Evolutionary conservation across 2,329 filamentous ascomycete genomes (phyloP).

Genomic region (Nakataea oryzae): DNA sequence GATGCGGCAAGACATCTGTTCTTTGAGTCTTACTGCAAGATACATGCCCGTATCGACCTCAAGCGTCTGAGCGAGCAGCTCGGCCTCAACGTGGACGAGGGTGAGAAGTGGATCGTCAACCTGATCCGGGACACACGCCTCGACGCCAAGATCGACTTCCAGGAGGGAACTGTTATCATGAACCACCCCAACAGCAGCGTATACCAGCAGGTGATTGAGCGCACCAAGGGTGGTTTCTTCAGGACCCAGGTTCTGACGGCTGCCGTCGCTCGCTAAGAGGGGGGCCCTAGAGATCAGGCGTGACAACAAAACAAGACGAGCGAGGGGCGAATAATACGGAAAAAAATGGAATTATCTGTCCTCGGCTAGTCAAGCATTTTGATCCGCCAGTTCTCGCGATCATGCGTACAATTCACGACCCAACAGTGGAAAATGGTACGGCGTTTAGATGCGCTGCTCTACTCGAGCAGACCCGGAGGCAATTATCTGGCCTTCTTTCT

Average conservation of each 20-base stretch:
- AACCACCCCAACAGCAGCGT: slow-evolving; percentile 98
- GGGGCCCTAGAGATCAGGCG: neutral
- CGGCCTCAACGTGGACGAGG: slow-evolving; percentile 84
- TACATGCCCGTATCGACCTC: slow-evolving; percentile 96
- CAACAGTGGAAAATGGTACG: neutral
- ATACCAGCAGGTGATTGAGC: slow-evolving; percentile 98
- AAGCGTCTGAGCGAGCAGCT: slow-evolving; percentile 89
- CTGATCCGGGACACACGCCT: slow-evolving; percentile 94
- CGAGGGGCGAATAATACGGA: neutral
- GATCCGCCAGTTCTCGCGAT: neutral
- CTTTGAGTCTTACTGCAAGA: slow-evolving; percentile 99
- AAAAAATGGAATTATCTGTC: neutral
- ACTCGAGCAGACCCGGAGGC: neutral
- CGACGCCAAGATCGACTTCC: slow-evolving; percentile 98
- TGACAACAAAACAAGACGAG: neutral
- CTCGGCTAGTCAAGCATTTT: neutral
- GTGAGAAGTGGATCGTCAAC: slow-evolving; percentile 99
- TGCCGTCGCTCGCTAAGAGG: slow-evolving; percentile 42
- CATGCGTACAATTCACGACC: neutral
- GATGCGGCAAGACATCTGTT: slow-evolving; percentile 93
- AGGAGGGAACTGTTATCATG: slow-evolving; percentile 97
- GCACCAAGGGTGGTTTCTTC: slow-evolving; percentile 98
- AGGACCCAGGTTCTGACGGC: slow-evolving; percentile 84
- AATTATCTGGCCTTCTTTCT: neutral
- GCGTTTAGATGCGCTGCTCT: neutral